Evolutionary conservation across 2,329 filamentous ascomycete species (phyloP).

Genomic region (Ophiostoma triangulosporum): DNA sequence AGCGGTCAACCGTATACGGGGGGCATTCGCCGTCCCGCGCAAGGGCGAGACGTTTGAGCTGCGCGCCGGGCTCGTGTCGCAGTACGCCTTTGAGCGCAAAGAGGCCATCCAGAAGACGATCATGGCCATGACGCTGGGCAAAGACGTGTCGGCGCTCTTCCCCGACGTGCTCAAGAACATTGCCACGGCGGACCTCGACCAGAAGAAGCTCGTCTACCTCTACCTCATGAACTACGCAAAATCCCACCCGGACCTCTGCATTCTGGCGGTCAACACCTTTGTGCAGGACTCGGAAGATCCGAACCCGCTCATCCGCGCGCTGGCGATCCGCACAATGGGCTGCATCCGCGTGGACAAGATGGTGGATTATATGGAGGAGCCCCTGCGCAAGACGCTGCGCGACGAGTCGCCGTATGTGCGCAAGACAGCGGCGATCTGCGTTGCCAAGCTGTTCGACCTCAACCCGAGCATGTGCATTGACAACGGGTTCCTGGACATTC

Average conservation of each 20-base stretch:
- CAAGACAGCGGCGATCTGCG: conserved; percentile 95
- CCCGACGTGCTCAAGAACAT: conserved; percentile 99
- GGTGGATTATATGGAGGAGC: conserved; percentile 99
- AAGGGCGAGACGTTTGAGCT: conserved; percentile 99
- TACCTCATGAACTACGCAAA: conserved; percentile 99
- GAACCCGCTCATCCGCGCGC: conserved; percentile 84
- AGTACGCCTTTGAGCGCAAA: conserved; percentile 98
- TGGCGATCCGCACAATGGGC: conserved; percentile 96
- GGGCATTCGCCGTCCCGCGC: conserved; percentile 79
- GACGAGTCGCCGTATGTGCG: conserved; percentile 98
- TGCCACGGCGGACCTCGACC: conserved; percentile 82
- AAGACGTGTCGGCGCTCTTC: conserved; percentile 94
- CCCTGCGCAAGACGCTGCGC: conserved; percentile 82
- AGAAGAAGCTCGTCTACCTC: conserved; percentile 98
- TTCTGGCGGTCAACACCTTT: conserved; percentile 97
- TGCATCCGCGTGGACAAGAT: conserved; percentile 98
- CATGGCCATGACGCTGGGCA: conserved; percentile 98
- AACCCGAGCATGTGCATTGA: conserved; percentile 88
- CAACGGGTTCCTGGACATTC: conserved; percentile 84
- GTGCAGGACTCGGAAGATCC: conserved; percentile 98
- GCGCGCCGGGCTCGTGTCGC: conserved; percentile 86
- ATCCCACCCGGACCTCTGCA: conserved; percentile 95
- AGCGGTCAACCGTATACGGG: conserved; percentile 89
- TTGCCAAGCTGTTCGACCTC: conserved; percentile 93
- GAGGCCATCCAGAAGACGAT: conserved; percentile 99